Evolutionary conservation across 208 protist genomes (phyloP), one percentile per base, ranked within the genome.

Genomic region (Acanthamoeba culbertsoni): DNA sequence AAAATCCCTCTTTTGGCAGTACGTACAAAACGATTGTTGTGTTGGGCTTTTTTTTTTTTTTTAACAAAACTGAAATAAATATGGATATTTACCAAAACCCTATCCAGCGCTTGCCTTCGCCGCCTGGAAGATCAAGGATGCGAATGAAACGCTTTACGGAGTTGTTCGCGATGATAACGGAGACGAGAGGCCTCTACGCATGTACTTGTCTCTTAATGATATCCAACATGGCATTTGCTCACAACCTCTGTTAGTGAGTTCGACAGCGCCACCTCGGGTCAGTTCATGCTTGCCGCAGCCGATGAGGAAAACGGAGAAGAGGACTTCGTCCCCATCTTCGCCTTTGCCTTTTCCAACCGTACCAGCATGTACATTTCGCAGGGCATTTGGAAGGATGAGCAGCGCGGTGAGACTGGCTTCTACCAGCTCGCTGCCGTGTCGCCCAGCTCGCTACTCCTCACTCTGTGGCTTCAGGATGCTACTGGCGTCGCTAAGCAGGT

Each of bases 121-220:
- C 65, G 65, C 65, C 65, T 75, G 23, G 23, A n/a, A 75, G 12
- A 75, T 75, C 65, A 75, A 75, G 28, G 65, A 75, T 75, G 65
- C 18, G 28, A 75, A 75, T 31, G 65, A 16, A 35, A 75, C 65
- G 14, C 35, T 75, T 12, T 75, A 40, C 35, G 65, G 65, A n/a
- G 14, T n/a, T 31, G 12, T 75, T 31, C 18, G 14, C 20, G 65
- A 75, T n/a, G 65, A 75, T 12, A n/a, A 75, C 20, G 65, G 28
- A 12, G 65, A 75, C 14, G 65, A 75, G 28, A 12, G 65, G 14
- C 20, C 65, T 16, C 14, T 75, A 20, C 65, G 65, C 65, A 75
- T 75, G 65, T 75, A 75, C 65, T 12, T 75, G 16, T n/a, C n/a
- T n/a, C n/a, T n/a, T n/a, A n/a, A n/a, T n/a, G n/a, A n/a, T n/a